Percentiles rank a stretch among this genome's conserved stretches.
Evolutionary conservation across 2,329 filamentous ascomycete genomes (phyloP).

Genomic region (Colletotrichum abscissum): DNA sequence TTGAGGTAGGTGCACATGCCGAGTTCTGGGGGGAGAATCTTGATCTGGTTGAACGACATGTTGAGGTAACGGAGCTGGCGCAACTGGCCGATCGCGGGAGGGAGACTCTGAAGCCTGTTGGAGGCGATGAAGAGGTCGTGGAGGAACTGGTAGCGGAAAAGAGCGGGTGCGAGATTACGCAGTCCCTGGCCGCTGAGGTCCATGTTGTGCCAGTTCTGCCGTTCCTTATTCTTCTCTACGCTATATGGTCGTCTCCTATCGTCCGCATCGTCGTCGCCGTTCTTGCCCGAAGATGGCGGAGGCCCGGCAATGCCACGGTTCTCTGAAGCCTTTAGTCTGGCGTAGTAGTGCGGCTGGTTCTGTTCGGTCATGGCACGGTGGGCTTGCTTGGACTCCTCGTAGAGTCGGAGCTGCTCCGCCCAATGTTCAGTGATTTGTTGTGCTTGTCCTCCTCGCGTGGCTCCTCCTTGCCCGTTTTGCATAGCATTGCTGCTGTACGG

Average conservation of each 20-base stretch:
- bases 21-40: constrained; percentile 85
- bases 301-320: constrained; percentile 74
- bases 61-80: constrained; percentile 86
- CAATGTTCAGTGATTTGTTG: constrained; percentile 77
- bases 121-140: constrained; percentile 93
- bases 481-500: constrained; percentile 66
- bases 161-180: constrained; percentile 79
- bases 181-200: constrained; percentile 97
- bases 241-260: constrained; percentile 73
- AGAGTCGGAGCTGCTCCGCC: constrained; percentile 86
- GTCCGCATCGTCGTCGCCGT: constrained; percentile 64
- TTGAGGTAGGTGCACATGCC: constrained; percentile 97
- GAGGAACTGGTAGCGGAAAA: constrained; percentile 91
- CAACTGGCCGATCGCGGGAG: constrained; percentile 83
- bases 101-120: constrained; percentile 87
- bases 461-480: constrained; percentile 66
- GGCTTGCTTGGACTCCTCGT: constrained; percentile 79
- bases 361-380: constrained; percentile 78
- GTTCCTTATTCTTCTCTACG: constrained; percentile 72
- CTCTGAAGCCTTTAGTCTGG: constrained; percentile 75
- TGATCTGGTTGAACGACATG: constrained; percentile 87
- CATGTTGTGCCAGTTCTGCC: constrained; percentile 91
- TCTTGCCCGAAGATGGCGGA: constrained; percentile 59
- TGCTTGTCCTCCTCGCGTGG: constrained; percentile 60
- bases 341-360: constrained; percentile 77